These are phyloP conservation scores for Paraleonurus japonicus DNA, from an alignment of 257 asterid species.

Conservation along the genomic window DNA sequence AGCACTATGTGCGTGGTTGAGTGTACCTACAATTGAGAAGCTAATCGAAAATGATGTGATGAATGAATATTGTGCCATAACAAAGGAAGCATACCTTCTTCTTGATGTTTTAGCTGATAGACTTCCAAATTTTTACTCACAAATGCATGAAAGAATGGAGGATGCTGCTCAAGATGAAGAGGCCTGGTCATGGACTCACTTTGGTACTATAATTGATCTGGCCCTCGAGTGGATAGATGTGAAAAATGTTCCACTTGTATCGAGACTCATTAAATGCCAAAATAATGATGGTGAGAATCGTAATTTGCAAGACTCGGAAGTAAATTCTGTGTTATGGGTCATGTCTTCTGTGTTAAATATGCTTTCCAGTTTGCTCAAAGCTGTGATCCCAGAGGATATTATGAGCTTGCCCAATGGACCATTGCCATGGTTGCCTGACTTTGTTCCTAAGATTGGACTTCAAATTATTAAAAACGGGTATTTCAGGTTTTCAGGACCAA, in stretches of 20 bases:
- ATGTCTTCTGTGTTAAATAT: constrained; percentile 70
- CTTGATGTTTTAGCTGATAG: constrained; percentile 62
- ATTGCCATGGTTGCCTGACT: constrained; percentile 86
- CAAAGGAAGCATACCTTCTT: constrained; percentile 77
- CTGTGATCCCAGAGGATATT: constrained; percentile 55
- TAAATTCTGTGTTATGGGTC: constrained; percentile 61
- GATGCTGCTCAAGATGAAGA: constrained; percentile 41
- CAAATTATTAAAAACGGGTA: constrained; percentile 53
- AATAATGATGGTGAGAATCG: constrained; percentile 28
- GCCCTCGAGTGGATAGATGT: constrained; percentile 71
- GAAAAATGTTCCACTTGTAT: constrained; percentile 42
- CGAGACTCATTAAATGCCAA: constrained; percentile 33
- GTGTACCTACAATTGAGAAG: constrained; percentile 57
- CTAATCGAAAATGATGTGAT: constrained; percentile 49
- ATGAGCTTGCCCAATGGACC: constrained; percentile 30
- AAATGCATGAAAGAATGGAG: constrained; percentile 27
- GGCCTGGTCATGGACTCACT: constrained; percentile 69
- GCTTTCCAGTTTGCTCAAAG: constrained; percentile 69
- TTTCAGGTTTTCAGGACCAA: constrained; percentile 39
- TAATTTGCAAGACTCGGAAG: constrained; percentile 39
- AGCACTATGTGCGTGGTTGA: constrained; percentile 72
- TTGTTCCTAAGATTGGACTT: constrained; percentile 77
- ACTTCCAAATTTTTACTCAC: constrained; percentile 71
- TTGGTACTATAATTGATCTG: constrained; percentile 63
- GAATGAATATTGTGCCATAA: constrained; percentile 63